A percentile compares a stretch with the other conserved stretches of the same genome.
Conservation (phyloP, 108 stramenopile species). For the Cylindrotheca fusiformis region DNA sequence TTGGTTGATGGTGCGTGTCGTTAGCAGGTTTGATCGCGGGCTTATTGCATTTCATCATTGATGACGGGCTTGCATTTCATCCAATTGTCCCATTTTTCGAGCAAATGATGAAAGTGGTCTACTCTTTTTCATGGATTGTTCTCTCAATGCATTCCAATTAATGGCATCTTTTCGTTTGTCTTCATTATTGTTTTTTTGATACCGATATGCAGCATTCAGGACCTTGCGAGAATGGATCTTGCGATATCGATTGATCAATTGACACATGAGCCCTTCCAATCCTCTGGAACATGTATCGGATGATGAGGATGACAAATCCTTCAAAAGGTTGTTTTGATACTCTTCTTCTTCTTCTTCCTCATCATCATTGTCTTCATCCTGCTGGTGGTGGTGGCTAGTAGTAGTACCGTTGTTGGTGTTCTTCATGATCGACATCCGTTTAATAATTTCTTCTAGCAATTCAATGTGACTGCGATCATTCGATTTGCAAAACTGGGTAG, state of each 20-base stretch:
- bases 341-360: neutral
- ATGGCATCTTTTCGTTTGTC: neutral
- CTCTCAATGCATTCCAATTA: neutral
- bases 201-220: neutral
- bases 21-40: too few species aligned
- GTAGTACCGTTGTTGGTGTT: too few species aligned
- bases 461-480: neutral
- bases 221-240: neutral
- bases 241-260: neutral
- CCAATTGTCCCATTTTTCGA: neutral
- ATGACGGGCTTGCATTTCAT: neutral
- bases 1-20: too few species aligned
- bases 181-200: neutral
- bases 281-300: neutral
- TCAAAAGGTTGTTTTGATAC: neutral
- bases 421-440: too few species aligned
- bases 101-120: neutral
- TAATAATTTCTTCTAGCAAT: neutral
- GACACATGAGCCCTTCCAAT: neutral
- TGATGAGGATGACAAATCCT: neutral
- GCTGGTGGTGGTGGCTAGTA: too few species aligned
- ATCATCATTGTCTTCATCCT: too few species aligned
- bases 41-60: too few species aligned
- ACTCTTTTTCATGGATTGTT: neutral
- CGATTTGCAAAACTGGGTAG: neutral